phyloP scores from a whole-genome alignment of 768 basidiomycete genomes.

The Boletus sensibilis region DNA sequence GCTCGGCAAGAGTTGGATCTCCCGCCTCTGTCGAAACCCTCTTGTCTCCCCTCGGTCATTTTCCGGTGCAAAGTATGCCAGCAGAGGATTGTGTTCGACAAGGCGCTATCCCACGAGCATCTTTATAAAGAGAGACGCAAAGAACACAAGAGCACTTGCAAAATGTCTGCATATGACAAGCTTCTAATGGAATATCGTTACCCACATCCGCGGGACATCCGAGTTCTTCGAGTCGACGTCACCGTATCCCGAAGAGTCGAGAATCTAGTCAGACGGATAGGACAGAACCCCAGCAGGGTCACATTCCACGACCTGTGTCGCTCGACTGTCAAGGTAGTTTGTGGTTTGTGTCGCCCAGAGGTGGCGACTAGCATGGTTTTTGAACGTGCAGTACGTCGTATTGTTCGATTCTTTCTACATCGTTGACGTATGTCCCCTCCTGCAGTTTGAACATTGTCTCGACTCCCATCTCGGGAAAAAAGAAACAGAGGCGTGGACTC shows the following conservation, averaged over 20 bases:
- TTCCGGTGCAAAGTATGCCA: conserved; percentile 9
- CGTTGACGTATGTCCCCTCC: background rate
- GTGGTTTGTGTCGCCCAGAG: conserved; percentile 1
- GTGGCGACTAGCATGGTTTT: conserved; percentile 3
- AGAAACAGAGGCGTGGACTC: conserved; percentile 5
- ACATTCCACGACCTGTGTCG: background rate
- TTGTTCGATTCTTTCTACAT: background rate
- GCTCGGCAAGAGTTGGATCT: conserved; percentile 1
- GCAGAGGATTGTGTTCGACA: conserved; percentile 1
- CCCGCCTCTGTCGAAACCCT: conserved; percentile 3
- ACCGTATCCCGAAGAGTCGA: conserved; percentile 1
- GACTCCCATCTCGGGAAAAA: background rate
- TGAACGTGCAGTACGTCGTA: background rate
- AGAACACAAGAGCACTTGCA: background rate
- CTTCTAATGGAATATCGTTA: background rate
- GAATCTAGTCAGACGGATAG: conserved; percentile 9
- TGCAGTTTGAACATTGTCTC: conserved; percentile 12
- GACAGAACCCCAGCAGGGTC: conserved; percentile 5
- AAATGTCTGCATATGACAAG: background rate
- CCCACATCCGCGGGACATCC: background rate
- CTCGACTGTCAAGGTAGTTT: conserved; percentile 8
- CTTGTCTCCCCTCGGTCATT: conserved; percentile 5
- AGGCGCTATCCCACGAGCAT: conserved; percentile 6
- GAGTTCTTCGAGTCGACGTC: conserved; percentile 9
- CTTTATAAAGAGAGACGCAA: background rate